These are phyloP conservation scores for Mycena capillaripes DNA, from an alignment of 768 basidiomycete species.

Conservation along the genomic window DNA sequence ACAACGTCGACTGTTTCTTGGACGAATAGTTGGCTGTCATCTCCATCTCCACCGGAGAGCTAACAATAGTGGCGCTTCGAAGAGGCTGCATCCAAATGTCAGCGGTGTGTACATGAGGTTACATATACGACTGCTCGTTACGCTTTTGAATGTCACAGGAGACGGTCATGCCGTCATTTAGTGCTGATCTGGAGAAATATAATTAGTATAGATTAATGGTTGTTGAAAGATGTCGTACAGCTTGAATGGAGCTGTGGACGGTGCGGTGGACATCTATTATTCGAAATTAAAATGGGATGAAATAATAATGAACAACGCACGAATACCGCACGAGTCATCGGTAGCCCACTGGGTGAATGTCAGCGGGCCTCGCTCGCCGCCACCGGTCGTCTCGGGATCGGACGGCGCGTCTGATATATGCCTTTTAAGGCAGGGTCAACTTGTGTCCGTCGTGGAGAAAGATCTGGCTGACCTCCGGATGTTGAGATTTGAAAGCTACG, in stretches of 20 bases:
- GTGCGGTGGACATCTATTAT: too few species aligned
- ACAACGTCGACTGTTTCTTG: background rate
- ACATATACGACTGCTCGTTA: background rate
- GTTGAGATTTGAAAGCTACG: background rate
- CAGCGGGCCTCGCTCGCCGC: background rate
- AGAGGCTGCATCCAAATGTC: conserved; percentile 1
- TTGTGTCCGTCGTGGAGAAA: background rate
- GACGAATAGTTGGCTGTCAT: background rate
- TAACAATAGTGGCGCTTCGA: background rate
- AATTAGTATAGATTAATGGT: too few species aligned
- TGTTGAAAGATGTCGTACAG: too few species aligned
- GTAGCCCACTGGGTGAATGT: too few species aligned
- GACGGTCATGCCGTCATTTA: background rate
- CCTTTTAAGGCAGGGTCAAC: too few species aligned
- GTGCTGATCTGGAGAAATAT: too few species aligned
- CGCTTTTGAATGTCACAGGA: background rate
- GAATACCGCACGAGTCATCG: too few species aligned
- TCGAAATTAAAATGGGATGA: too few species aligned
- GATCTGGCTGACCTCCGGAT: background rate
- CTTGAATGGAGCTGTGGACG: too few species aligned
- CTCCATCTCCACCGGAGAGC: background rate
- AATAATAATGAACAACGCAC: too few species aligned
- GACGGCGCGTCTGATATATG: too few species aligned
- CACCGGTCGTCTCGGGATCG: background rate
- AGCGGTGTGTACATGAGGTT: background rate